These are phyloP conservation scores for Sisymbrium altissimum DNA, from an alignment of 345 rosid genomes.

Conservation along the genomic window DNA sequence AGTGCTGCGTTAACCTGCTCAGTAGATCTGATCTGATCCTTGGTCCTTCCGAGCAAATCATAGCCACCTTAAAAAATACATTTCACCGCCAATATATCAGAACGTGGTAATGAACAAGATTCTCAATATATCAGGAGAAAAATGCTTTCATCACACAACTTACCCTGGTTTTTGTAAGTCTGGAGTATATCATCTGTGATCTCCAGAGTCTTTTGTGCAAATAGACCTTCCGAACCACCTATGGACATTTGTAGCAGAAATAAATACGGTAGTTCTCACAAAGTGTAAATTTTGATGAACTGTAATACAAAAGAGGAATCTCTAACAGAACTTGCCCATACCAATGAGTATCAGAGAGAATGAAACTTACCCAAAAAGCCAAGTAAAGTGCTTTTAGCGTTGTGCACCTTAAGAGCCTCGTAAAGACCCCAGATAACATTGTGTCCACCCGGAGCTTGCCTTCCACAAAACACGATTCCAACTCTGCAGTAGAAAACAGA, in stretches of 20 bases:
- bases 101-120: constrained; percentile 10
- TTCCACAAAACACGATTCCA: constrained; percentile 88
- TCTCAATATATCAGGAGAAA: neutral
- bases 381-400: constrained; percentile 61
- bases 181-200: constrained; percentile 73
- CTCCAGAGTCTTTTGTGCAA: constrained; percentile 89
- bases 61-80: constrained; percentile 66
- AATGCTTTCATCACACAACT: constrained; percentile 4
- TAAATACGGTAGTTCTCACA: neutral
- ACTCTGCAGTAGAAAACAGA: constrained; percentile 50
- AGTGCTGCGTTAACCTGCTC: constrained; percentile 94
- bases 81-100: constrained; percentile 14
- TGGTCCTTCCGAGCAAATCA: constrained; percentile 93
- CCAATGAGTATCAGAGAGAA: neutral
- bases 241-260: constrained; percentile 1
- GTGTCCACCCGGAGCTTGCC: constrained; percentile 99
- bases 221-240: constrained; percentile 99
- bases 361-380: constrained; percentile 77
- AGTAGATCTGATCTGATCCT: constrained; percentile 94
- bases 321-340: neutral
- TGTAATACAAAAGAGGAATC: neutral
- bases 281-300: neutral
- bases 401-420: constrained; percentile 78
- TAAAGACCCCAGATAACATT: constrained; percentile 94
- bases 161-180: constrained; percentile 97